Percentiles rank a stretch among this genome's conserved stretches.
Conservation (phyloP, 345 rosid genomes). For the Citrus maxima region DNA sequence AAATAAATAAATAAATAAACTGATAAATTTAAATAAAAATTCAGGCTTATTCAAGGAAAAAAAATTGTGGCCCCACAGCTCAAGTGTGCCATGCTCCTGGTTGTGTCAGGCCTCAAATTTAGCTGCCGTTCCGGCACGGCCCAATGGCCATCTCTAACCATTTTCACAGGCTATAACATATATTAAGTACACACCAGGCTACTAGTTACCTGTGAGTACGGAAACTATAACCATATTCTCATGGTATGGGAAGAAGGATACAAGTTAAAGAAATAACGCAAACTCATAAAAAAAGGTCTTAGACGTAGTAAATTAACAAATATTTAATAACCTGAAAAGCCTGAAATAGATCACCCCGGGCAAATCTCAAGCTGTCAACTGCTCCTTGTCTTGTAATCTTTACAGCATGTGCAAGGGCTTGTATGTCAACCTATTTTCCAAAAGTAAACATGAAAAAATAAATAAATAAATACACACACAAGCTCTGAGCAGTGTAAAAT, state of each 20-base stretch:
- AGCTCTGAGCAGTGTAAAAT: background rate
- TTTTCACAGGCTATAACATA: background rate
- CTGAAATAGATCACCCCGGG: constrained; percentile 85
- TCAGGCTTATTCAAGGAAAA: too few relatives aligned
- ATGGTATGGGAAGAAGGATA: background rate
- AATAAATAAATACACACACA: background rate
- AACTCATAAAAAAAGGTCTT: background rate
- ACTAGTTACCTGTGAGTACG: background rate
- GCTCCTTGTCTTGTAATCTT: constrained; percentile 96
- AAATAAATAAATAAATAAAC: too few relatives aligned
- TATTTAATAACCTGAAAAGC: constrained; percentile 74
- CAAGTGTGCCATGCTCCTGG: too few relatives aligned
- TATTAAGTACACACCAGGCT: background rate
- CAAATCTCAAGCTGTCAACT: constrained; percentile 88
- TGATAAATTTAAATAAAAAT: too few relatives aligned
- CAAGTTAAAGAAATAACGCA: background rate
- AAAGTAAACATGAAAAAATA: constrained; percentile 4
- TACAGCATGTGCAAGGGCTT: constrained; percentile 97
- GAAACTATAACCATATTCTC: background rate
- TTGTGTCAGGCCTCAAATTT: too few relatives aligned
- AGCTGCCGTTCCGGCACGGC: too few relatives aligned
- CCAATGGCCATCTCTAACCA: background rate
- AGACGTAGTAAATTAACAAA: background rate
- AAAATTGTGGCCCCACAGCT: too few relatives aligned
- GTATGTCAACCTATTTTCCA: constrained; percentile 73